Conservation (phyloP, 345 rosid species). For the Eucalyptus lansdowneana region DNA sequence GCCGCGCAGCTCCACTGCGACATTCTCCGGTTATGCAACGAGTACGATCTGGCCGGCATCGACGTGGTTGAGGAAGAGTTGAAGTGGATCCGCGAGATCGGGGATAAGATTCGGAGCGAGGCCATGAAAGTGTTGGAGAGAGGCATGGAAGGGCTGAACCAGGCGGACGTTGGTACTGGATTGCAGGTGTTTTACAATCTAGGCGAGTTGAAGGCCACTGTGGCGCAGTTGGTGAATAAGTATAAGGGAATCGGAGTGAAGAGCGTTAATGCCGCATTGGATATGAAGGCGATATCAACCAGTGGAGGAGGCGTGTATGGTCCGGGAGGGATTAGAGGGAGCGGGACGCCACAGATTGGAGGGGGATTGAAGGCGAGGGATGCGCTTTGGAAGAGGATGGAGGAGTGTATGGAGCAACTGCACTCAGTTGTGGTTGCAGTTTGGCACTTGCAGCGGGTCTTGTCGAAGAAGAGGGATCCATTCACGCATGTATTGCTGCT, state of each 20-base stretch:
- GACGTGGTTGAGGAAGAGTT: slow-evolving; percentile 74
- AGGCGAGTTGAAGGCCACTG: slow-evolving; percentile 69
- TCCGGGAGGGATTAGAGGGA: slow-evolving; percentile 91
- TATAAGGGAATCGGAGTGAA: slow-evolving; percentile 73
- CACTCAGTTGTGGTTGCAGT: slow-evolving; percentile 69
- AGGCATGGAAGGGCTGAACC: slow-evolving; percentile 95
- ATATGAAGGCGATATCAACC: slow-evolving; percentile 80
- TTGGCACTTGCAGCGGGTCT: slow-evolving; percentile 97
- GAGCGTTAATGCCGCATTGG: slow-evolving; percentile 67
- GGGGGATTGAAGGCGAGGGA: slow-evolving; percentile 86
- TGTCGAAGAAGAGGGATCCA: slow-evolving; percentile 96
- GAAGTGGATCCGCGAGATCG: slow-evolving; percentile 48
- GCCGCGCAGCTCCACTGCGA: slow-evolving; percentile 90
- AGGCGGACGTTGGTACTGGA: slow-evolving; percentile 96
- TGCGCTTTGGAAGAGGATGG: slow-evolving; percentile 89
- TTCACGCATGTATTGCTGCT: slow-evolving; percentile 88
- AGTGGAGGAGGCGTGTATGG: slow-evolving; percentile 49
- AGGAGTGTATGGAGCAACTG: slow-evolving; percentile 78
- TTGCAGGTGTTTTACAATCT: slow-evolving; percentile 93
- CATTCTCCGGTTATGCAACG: slow-evolving; percentile 64
- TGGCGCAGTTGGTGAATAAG: slow-evolving; percentile 72
- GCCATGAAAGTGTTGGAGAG: slow-evolving; percentile 83
- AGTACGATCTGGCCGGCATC: slow-evolving; percentile 63
- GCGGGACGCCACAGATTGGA: slow-evolving; percentile 90
- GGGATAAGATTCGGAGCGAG: slow-evolving; percentile 51